Base-by-base conservation (phyloP, 148 eudicot species). In the Vaccinium vitisidaea region DNA sequence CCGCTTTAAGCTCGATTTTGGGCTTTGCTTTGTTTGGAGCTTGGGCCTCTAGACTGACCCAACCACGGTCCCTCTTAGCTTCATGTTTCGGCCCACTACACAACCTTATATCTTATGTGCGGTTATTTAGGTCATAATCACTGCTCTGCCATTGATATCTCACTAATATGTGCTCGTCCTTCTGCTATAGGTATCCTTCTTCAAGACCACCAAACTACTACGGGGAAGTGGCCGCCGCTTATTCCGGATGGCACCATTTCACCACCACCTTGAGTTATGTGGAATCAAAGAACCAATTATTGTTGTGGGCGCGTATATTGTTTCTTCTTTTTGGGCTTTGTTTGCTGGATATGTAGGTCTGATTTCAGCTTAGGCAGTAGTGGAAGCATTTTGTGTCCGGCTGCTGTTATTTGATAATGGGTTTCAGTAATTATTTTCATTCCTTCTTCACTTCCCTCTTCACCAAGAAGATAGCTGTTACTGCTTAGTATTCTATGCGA, bases 271-370 rank as follows among this genome's bases (percentile, higher is more conserved):
- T 52, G 90, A 91, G 86, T 74, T 92, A 58, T 87, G 79, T 80
- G 95, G 99, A 88, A 61, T 96, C 14, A 90, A 84, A 84, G 94
- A 93, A 82, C 95, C 97, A 19, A 63, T 63, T 46, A 91, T 96
- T 55, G 92, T 96, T n/a, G 90, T 87, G 25, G 92, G 90, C 25
- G 94, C 93, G 63, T 96, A 93, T 83, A 50, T 85, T 32, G 69
- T 96, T 32, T 90, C 98, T 27, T 89, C 87, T 49, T 36, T 88
- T 59, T 79, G 92, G 85, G 88, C 94, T 23, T 81, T 93, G 84
- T 78, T 88, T 67, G 98, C 95, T 2, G 98, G 94, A 74, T 94
- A 92, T 70, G 89, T 91, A 0, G 99, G 95, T 70, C 94, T 96
- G 48, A 83, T 89, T 48, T 94, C 99, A 61, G 99, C 91, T 25